These are phyloP conservation scores for Piper longum DNA, from an alignment of 164 flowering plant genomes.

Conservation along the genomic window DNA sequence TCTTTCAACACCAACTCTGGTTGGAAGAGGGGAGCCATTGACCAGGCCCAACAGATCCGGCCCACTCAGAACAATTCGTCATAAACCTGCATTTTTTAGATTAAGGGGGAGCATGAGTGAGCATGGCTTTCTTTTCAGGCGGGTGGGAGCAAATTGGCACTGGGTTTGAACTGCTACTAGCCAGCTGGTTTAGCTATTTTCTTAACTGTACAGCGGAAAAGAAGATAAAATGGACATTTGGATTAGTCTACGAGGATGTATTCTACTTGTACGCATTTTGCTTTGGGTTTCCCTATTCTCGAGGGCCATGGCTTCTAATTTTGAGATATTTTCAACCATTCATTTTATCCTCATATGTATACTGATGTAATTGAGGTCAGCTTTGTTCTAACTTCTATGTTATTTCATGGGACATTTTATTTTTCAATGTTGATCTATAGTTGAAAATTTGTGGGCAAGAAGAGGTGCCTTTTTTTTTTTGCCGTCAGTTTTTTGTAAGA, in stretches of 20 bases:
- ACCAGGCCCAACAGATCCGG: conserved; percentile 65
- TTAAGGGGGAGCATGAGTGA: conserved; percentile 79
- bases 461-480: no score
- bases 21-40: conserved; percentile 28
- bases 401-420: not conserved
- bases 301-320: not conserved
- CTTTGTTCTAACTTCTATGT: not conserved
- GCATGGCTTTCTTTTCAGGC: conserved; percentile 28
- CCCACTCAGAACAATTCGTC: conserved; percentile 58
- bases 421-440: not conserved
- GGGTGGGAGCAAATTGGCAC: not conserved
- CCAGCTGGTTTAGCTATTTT: not conserved
- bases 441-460: no score
- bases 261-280: not conserved
- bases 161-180: not conserved
- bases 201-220: not conserved
- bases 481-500: no score
- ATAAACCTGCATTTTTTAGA: conserved; percentile 42
- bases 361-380: not conserved
- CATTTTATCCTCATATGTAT: not conserved
- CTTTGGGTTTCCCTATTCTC: not conserved
- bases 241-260: not conserved
- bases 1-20: conserved; percentile 36
- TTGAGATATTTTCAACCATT: not conserved
- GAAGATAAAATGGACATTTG: not conserved